Base-by-base conservation (phyloP, 2,329 filamentous ascomycete genomes). In the Calycina herbarum region DNA sequence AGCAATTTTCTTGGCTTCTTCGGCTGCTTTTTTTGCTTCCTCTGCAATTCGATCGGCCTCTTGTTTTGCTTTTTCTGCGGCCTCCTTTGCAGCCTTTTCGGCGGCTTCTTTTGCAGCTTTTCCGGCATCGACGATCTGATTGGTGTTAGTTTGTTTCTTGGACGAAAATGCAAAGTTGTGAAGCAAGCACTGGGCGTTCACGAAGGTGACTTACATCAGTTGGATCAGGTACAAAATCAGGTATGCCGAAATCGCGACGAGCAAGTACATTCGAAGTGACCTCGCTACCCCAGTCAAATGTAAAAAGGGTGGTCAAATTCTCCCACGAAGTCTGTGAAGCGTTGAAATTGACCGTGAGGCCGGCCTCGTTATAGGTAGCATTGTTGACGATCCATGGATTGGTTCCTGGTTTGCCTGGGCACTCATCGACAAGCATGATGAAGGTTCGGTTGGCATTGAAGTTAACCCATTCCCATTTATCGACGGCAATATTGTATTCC, bases 391-490 rank as follows among this genome's bases (percentile, higher is more conserved):
- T 31, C 59, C 59, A 61, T 24, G 59, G 59, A 6, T 61, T 51
- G n/a, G 59, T 61, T 54, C 42, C 59, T 33, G 59, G 59, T 48
- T 61, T 61, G 5, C 42, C 59, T 31, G 38, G 59, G 29, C 59
- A 61, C 10, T 51, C 59, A 38, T 61, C 42, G 24, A 61, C 59
- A 27, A 61, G 40, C 59, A 61, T 48, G 59, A 61, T 61, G 42
- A 61, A 61, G 8, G 59, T 61, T 54, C 59, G 59, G 17, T 61
- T 31, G 35, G 59, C 24, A 31, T 61, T 51, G 59, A 61, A 61
- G 48, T 61, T 61, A 7, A 61, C 59, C 59, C 59, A 61, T 24
- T 61, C 59, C 59, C 59, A 61, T 35, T 33, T 51, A 29, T 61
- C 59, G 42, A 61, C 24, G 24, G 59, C 38, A 24, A 31, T 31